phyloP scores from a whole-genome alignment of 495 filamentous ascomycete genomes.

The Wilcoxina mikolae region DNA sequence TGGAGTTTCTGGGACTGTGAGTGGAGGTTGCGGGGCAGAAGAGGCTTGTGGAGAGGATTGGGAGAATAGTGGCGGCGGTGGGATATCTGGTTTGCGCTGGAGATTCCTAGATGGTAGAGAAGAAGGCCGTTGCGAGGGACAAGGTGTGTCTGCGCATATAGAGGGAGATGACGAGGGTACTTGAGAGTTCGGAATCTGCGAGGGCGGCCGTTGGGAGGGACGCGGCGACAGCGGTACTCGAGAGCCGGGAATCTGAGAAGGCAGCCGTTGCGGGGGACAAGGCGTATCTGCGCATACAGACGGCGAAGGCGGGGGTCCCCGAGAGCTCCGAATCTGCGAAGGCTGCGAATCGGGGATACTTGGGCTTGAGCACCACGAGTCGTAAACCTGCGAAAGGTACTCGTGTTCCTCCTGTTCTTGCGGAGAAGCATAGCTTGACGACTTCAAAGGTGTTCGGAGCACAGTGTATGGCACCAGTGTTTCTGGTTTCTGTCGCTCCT shows the following conservation, averaged over 20 bases:
- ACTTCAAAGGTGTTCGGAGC: neutral
- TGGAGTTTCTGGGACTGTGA: slow-evolving; percentile 4
- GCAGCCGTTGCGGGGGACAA: neutral
- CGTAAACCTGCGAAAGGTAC: neutral
- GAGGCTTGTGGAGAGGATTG: neutral
- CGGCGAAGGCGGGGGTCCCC: neutral
- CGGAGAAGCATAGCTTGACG: too few species aligned
- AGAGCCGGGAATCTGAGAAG: neutral
- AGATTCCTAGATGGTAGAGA: neutral
- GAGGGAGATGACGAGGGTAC: neutral
- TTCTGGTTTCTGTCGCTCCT: too few species aligned
- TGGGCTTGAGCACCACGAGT: neutral
- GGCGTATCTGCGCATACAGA: neutral
- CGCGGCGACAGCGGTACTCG: neutral
- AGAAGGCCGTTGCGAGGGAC: neutral
- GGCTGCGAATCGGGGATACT: slow-evolving; percentile 2
- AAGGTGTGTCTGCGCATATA: neutral
- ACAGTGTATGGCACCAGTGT: too few species aligned
- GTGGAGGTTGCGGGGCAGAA: neutral
- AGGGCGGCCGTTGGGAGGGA: neutral
- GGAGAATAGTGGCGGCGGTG: neutral
- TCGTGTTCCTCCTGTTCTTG: neutral
- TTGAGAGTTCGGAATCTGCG: neutral
- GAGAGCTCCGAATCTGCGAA: neutral
- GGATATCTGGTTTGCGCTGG: neutral